Evolutionary conservation across 495 filamentous ascomycete species (phyloP).

Genomic region (Haplographium delicatum): DNA sequence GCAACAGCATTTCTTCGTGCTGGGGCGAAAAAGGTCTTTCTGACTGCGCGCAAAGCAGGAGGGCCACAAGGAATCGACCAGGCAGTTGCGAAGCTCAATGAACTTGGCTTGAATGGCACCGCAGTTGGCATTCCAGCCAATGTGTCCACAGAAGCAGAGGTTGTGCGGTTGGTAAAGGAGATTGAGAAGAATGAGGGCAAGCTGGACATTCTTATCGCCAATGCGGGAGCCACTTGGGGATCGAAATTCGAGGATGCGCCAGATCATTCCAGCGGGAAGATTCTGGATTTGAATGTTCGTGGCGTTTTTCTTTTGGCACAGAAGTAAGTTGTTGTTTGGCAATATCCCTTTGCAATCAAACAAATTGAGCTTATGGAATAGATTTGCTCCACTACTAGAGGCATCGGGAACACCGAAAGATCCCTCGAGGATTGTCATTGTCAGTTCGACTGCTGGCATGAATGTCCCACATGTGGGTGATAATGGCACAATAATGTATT

Average conservation of each 20-base stretch:
- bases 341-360: too few species aligned
- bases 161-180: constrained; percentile 32
- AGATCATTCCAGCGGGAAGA: constrained; percentile 32
- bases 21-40: constrained; percentile 34
- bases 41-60: constrained; percentile 33
- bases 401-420: constrained; percentile 28
- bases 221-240: constrained; percentile 39
- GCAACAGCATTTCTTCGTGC: constrained; percentile 39
- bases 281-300: constrained; percentile 38
- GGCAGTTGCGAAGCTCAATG: constrained; percentile 36
- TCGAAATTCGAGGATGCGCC: constrained; percentile 37
- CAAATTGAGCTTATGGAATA: too few species aligned
- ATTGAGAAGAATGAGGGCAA: constrained; percentile 29
- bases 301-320: constrained; percentile 31
- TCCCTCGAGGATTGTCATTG: constrained; percentile 35
- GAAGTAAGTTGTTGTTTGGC: constrained; percentile 13
- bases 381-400: constrained; percentile 32
- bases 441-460: constrained; percentile 31
- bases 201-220: constrained; percentile 37
- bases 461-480: constrained; percentile 36
- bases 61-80: constrained; percentile 28
- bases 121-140: constrained; percentile 39
- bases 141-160: constrained; percentile 33
- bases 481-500: constrained; percentile 41
- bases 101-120: constrained; percentile 30